Percentiles rank a stretch among this genome's conserved stretches.
phyloP scores from a whole-genome alignment of 2,329 filamentous ascomycete species.

The Colletotrichum magnum region DNA sequence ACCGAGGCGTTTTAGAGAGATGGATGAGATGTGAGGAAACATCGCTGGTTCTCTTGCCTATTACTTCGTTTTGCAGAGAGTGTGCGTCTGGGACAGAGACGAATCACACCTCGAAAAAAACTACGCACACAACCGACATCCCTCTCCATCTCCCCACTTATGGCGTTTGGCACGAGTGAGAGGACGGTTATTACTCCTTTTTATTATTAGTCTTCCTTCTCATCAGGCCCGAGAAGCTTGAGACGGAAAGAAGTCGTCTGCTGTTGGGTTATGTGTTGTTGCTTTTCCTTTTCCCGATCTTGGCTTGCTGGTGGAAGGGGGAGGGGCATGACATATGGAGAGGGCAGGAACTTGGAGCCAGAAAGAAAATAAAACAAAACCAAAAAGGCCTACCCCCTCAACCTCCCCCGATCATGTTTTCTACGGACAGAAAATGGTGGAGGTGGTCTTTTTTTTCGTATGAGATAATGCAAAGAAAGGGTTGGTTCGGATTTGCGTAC shows the following conservation, averaged over 20 bases:
- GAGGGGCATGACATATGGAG: background rate
- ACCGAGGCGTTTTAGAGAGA: slow-evolving; percentile 31
- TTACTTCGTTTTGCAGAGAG: background rate
- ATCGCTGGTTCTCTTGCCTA: background rate
- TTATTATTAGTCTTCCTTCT: too few relatives aligned
- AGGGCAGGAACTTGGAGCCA: too few relatives aligned
- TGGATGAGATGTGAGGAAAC: background rate
- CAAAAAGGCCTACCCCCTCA: too few relatives aligned
- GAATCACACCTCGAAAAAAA: too few relatives aligned
- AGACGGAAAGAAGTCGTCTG: background rate
- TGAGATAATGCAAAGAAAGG: slow-evolving; percentile 12
- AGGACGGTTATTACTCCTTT: too few relatives aligned
- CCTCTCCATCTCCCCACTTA: too few relatives aligned
- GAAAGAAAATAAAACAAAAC: too few relatives aligned
- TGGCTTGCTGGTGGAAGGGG: background rate
- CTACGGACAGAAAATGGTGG: background rate
- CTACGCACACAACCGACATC: too few relatives aligned
- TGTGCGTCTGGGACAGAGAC: background rate
- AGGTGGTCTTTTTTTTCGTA: background rate
- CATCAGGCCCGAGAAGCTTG: too few relatives aligned
- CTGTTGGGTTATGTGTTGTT: background rate
- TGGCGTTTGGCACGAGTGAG: too few relatives aligned
- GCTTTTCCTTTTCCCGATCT: background rate
- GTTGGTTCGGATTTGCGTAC: too few relatives aligned
- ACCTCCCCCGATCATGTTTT: background rate